Percentiles rank a stretch among this genome's conserved stretches.
Evolutionary conservation across 176 grass and related monocot genomes (phyloP).

Genomic region (Rhynchospora breviuscula): DNA sequence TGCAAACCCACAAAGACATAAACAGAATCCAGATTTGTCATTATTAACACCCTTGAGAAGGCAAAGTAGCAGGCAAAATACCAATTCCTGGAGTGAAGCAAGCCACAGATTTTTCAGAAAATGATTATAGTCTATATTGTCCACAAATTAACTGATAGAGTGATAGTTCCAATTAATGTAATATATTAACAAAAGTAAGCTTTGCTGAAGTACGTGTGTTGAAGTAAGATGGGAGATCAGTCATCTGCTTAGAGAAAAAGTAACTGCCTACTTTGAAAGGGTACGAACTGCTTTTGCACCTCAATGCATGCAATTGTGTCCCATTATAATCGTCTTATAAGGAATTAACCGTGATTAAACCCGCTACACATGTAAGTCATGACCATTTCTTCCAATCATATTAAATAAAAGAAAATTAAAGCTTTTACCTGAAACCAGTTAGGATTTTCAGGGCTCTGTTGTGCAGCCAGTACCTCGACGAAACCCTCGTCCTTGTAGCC

Average conservation of each 20-base stretch:
- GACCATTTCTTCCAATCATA: background rate
- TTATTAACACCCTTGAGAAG: background rate
- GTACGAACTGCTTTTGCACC: background rate
- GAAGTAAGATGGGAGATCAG: background rate
- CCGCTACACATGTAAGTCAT: background rate
- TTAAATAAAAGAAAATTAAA: conserved; percentile 2
- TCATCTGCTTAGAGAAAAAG: background rate
- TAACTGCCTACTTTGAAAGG: background rate
- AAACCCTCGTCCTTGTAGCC: conserved; percentile 98
- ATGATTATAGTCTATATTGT: background rate
- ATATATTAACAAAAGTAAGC: background rate
- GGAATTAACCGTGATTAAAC: background rate
- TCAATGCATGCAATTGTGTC: background rate
- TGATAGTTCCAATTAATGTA: background rate
- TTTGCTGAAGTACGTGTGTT: background rate
- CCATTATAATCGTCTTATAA: background rate
- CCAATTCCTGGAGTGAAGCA: too few species aligned
- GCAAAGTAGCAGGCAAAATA: too few species aligned
- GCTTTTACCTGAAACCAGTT: conserved; percentile 92
- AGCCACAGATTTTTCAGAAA: too few species aligned
- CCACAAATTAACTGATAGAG: background rate
- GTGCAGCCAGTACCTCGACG: conserved; percentile 90
- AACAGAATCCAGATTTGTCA: background rate
- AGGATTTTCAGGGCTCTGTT: conserved; percentile 96
- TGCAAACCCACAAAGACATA: background rate